phyloP scores from a whole-genome alignment of 192 early-diverging fungal species.

The Geosiphon pyriformis region DNA sequence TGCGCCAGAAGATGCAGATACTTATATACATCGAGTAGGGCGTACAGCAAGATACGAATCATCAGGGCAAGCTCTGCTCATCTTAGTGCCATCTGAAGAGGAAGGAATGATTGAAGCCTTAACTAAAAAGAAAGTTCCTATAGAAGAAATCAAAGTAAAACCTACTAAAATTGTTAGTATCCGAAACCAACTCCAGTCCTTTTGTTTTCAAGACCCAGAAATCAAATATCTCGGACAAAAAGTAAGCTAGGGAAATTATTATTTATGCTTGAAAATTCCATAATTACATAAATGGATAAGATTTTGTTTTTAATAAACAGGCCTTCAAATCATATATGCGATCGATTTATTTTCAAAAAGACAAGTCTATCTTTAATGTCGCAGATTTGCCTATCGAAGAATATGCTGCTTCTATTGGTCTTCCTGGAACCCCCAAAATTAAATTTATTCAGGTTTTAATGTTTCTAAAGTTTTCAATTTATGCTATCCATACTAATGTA shows the following conservation, averaged over 20 bases:
- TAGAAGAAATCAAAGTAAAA: slow-evolving; percentile 87
- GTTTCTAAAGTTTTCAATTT: neutral
- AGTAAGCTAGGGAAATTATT: slow-evolving; percentile 27
- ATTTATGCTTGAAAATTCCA: slow-evolving; percentile 8
- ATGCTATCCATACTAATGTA: neutral
- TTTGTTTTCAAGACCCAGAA: slow-evolving; percentile 91
- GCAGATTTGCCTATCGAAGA: slow-evolving; percentile 78
- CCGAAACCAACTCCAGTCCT: slow-evolving; percentile 76
- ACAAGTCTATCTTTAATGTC: slow-evolving; percentile 90
- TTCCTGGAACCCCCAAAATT: slow-evolving; percentile 92
- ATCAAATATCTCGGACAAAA: slow-evolving; percentile 97
- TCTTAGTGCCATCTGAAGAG: slow-evolving; percentile 85
- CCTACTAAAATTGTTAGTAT: slow-evolving; percentile 75
- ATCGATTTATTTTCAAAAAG: slow-evolving; percentile 83
- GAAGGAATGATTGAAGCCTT: slow-evolving; percentile 74
- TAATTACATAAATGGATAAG: slow-evolving; percentile 4
- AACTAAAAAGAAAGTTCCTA: slow-evolving; percentile 71
- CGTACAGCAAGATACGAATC: slow-evolving; percentile 94
- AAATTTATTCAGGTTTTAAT: slow-evolving; percentile 74
- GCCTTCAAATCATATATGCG: slow-evolving; percentile 94
- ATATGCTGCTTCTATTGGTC: slow-evolving; percentile 85
- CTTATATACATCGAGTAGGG: slow-evolving; percentile 97
- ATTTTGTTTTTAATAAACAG: slow-evolving; percentile 30
- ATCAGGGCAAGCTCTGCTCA: slow-evolving; percentile 78
- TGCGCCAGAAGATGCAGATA: slow-evolving; percentile 93